Evolutionary conservation across 1,284 basidiomycete species (phyloP), one percentile per base, ranked within the genome.

Genomic region (Blastosporella zonata): DNA sequence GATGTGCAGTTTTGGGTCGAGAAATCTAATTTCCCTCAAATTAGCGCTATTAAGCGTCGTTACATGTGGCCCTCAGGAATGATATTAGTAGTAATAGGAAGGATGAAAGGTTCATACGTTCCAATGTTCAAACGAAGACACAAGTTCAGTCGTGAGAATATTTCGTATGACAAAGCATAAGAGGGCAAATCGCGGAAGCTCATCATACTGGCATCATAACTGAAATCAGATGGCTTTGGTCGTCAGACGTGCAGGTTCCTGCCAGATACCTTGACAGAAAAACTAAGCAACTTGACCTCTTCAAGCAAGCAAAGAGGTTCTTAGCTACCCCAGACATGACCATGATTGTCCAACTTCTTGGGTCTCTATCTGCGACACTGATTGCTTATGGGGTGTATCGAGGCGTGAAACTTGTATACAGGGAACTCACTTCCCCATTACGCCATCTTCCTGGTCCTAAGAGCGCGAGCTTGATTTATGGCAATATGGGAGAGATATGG

Each of bases 391-490:
- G 53, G 8, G 9, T 56, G 5, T 56, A 56, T 47, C 54, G 50
- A 38, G 35, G 50, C 2, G 4, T 47, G 6, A 47, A 42, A 29
- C 31, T 60, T 4, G 33, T 58, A 13, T 57, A 59, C 25, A 40
- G 28, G 3, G 57, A 62, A 41, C 28, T 55, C 8, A 57, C 53
- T 13, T 63, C 60, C 3, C 60, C 61, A 10, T 46, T 63, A 34
- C 56, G 52, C 20, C 52, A 55, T 27, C 50, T 63, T 29, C 59
- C 61, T 22, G 61, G 61, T 25, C 61, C 61, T 18, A 47, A 71
- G 34, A 74, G 59, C 50, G 55, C 66, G 1, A 78, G 74, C 57
- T 71, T 69, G 52, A 53, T 87, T 17, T 82, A 66, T 53, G 84
- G 84, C 0, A 78, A 81, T 56, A 34, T 79, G 46, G 66, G 60